Evolutionary conservation across 1,284 basidiomycete genomes (phyloP).

Genomic region (Crepidotus sp.): DNA sequence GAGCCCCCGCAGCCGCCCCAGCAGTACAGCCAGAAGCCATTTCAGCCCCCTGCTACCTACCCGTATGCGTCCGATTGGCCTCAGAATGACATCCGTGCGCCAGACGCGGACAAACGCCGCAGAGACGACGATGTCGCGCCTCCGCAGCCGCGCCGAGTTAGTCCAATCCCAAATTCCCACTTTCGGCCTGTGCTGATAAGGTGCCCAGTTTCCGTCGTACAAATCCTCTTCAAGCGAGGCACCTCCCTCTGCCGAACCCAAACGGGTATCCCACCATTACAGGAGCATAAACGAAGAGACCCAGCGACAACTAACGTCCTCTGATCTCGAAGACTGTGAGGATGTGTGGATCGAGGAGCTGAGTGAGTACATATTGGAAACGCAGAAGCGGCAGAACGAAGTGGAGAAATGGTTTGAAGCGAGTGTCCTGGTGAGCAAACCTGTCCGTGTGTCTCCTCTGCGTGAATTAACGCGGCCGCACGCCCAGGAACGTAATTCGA

Average conservation of each 20-base stretch:
- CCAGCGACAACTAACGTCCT: conserved; percentile 48
- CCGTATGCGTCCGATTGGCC: conserved; percentile 13
- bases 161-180: conserved; percentile 1
- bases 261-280: conserved; percentile 14
- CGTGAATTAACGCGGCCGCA: conserved; percentile 14
- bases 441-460: background rate
- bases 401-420: conserved; percentile 64
- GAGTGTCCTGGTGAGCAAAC: conserved; percentile 43
- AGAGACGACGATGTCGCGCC: conserved; percentile 15
- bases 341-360: conserved; percentile 67
- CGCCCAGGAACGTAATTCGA: conserved; percentile 56
- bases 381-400: conserved; percentile 60
- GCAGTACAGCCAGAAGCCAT: conserved; percentile 11
- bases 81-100: conserved; percentile 4
- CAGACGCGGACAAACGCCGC: conserved; percentile 11
- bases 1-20: conserved; percentile 13
- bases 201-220: conserved; percentile 31
- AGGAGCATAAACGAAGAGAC: conserved; percentile 29
- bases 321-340: conserved; percentile 69
- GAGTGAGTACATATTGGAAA: conserved; percentile 57
- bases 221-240: conserved; percentile 7
- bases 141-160: conserved; percentile 18
- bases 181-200: conserved; percentile 24
- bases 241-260: conserved; percentile 2
- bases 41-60: conserved; percentile 5